A percentile compares a stretch with the other conserved stretches of the same genome.
These are phyloP conservation scores for Aspergillus calidoustus DNA, from an alignment of 2,329 filamentous ascomycete species.

Conservation along the genomic window DNA sequence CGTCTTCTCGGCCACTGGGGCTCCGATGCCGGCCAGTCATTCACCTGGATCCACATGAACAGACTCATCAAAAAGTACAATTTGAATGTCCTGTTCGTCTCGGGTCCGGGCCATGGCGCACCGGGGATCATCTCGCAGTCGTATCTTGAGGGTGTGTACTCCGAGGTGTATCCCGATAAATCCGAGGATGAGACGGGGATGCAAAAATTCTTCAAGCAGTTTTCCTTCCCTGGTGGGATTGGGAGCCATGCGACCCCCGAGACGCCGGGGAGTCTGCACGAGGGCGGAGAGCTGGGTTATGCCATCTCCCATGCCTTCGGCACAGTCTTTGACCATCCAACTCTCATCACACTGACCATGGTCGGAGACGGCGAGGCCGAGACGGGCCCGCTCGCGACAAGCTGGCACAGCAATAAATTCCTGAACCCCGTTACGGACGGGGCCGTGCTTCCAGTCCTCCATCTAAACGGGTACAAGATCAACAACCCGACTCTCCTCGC, in stretches of 20 bases:
- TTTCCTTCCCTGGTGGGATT: conserved; percentile 80
- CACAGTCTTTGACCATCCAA: conserved; percentile 73
- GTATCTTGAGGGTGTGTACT: conserved; percentile 78
- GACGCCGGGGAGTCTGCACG: conserved; percentile 76
- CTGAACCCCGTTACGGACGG: conserved; percentile 79
- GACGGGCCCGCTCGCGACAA: conserved; percentile 76
- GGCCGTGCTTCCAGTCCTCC: conserved; percentile 75
- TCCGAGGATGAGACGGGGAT: conserved; percentile 70
- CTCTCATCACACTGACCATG: conserved; percentile 76
- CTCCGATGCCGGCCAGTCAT: conserved; percentile 78
- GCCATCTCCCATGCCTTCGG: conserved; percentile 80
- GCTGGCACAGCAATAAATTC: conserved; percentile 84
- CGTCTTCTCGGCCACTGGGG: conserved; percentile 79
- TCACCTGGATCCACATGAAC: conserved; percentile 83
- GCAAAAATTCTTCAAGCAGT: conserved; percentile 79
- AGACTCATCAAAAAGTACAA: conserved; percentile 81
- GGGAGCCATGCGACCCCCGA: conserved; percentile 79
- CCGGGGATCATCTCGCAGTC: conserved; percentile 76
- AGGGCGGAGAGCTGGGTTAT: conserved; percentile 82
- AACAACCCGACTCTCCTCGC: conserved; percentile 77
- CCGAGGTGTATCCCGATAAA: conserved; percentile 76
- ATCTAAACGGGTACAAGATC: conserved; percentile 85
- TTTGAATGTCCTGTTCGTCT: conserved; percentile 73
- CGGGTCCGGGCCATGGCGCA: conserved; percentile 77
- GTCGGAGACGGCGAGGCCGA: conserved; percentile 83